Percentiles rank a stretch among this genome's conserved stretches.
Conservation (phyloP, 148 eudicot species). For the Cornus kousa region DNA sequence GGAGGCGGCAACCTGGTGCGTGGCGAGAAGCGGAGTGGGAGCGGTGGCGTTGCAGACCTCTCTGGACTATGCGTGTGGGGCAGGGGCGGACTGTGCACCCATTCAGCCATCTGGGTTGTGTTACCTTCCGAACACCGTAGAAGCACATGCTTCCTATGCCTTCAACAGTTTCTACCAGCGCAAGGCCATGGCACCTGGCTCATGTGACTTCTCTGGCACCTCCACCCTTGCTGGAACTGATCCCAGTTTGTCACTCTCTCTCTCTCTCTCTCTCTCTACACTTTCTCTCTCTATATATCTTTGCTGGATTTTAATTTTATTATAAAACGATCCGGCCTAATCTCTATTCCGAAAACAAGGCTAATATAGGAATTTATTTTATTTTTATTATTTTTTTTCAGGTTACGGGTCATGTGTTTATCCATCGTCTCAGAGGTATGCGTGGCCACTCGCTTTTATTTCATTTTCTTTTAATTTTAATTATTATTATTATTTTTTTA, state of each 20-base stretch:
- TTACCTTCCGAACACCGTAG: conserved; percentile 60
- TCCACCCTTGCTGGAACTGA: conserved; percentile 67
- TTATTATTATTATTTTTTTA: neutral
- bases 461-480: neutral
- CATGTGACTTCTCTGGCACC: conserved; percentile 58
- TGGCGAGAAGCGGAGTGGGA: conserved; percentile 57
- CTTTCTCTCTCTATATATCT: neutral
- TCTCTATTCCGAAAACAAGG: too few species aligned
- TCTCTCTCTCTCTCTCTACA: neutral
- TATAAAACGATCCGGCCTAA: too few species aligned
- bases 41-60: conserved; percentile 42
- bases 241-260: conserved; percentile 41
- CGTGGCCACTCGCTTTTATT: neutral
- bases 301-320: neutral
- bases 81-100: conserved; percentile 68
- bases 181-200: conserved; percentile 40
- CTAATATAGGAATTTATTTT: too few species aligned
- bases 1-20: conserved; percentile 51
- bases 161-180: conserved; percentile 71
- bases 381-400: conserved; percentile 9
- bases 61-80: conserved; percentile 57
- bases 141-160: conserved; percentile 79
- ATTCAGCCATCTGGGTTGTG: conserved; percentile 51
- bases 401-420: conserved; percentile 80
- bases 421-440: conserved; percentile 68